Percentiles rank a stretch among this genome's conserved stretches.
These are phyloP conservation scores for Williopsis jadinii DNA, from an alignment of 1,139 yeast species.

Conservation along the genomic window DNA sequence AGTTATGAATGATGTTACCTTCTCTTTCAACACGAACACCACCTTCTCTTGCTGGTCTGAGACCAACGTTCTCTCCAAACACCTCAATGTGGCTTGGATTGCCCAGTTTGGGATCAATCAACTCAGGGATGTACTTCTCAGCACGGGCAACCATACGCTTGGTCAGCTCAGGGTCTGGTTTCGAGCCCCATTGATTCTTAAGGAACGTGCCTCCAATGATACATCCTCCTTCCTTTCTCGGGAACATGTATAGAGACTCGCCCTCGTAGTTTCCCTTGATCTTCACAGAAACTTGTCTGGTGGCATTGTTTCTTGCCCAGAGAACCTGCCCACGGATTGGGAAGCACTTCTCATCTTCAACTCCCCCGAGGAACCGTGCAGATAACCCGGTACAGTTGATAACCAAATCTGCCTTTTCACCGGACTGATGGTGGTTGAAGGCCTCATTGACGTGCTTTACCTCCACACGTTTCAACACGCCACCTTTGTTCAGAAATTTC, in stretches of 20 bases:
- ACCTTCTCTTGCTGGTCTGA: conserved; percentile 58
- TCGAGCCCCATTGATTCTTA: conserved; percentile 23
- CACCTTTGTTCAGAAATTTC: conserved; percentile 22
- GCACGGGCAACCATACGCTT: conserved; percentile 40
- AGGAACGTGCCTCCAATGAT: conserved; percentile 64
- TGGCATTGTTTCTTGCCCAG: conserved; percentile 21
- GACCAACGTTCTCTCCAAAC: conserved; percentile 55
- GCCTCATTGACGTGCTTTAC: conserved; percentile 23
- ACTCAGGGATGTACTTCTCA: conserved; percentile 43
- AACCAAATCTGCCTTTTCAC: conserved; percentile 31
- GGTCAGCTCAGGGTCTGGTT: conserved; percentile 39
- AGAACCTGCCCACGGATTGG: conserved; percentile 66
- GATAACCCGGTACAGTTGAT: conserved; percentile 26
- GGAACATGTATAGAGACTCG: conserved; percentile 27
- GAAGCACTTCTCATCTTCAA: conserved; percentile 40
- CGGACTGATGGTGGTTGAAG: conserved; percentile 14
- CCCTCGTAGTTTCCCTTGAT: conserved; percentile 22
- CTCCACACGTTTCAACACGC: conserved; percentile 22
- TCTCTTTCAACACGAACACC: conserved; percentile 49
- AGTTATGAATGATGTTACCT: conserved; percentile 46
- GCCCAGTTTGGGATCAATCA: conserved; percentile 31
- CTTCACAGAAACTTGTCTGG: conserved; percentile 37
- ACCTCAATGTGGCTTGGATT: conserved; percentile 30
- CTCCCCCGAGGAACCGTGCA: conserved; percentile 37
- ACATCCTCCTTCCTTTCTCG: conserved; percentile 48